Base-by-base conservation (phyloP, 345 rosid species). In the Excoecaria cochinchinensis region DNA sequence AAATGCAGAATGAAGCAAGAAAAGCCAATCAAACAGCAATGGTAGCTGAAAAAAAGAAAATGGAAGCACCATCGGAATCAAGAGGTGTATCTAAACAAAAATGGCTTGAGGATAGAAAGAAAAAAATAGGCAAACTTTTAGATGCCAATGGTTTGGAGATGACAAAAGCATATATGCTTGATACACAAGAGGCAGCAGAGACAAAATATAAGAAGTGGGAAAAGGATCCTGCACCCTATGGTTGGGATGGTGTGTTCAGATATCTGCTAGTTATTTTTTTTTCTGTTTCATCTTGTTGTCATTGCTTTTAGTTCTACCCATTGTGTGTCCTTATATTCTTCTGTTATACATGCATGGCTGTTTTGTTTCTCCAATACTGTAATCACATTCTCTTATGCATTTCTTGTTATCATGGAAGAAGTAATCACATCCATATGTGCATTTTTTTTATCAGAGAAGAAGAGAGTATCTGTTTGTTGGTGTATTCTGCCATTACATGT, bases 111-210 rank as follows among this genome's bases (percentile, higher is more conserved):
- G 92, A 85, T 75, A 90, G 93, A 85, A 92, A 89, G 88, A 91
- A 86, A 70, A 95, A 93, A 77, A 90, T 93, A 25, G 99, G 99
- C 42, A 93, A 92, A 76, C 84, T 95, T 78, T 83, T 91, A 17
- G 97, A 93, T 84, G 95, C 98, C 65, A 95, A 91, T 78, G 98
- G 95, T 67, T 86, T 95, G 87, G 98, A 95, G 62, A 85, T 95
- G 93, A 77, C 82, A 51, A 83, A 89, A 50, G 92, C 97, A 51
- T 91, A 84, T 74, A 93, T 91, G 97, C 84, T 95, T 50, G 98
- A 95, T 77, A 95, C 98, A 13, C 97, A 91, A 74, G 97, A 89
- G 84, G 88, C 90, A 40, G 98, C 98, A 0, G 97, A 93, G 88
- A 61, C 87, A 44, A 95, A 93, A 77, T 95, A 93, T 79, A 91